These are phyloP conservation scores for Yamadazyma oceani DNA, from an alignment of 1,139 yeast species.

Conservation along the genomic window DNA sequence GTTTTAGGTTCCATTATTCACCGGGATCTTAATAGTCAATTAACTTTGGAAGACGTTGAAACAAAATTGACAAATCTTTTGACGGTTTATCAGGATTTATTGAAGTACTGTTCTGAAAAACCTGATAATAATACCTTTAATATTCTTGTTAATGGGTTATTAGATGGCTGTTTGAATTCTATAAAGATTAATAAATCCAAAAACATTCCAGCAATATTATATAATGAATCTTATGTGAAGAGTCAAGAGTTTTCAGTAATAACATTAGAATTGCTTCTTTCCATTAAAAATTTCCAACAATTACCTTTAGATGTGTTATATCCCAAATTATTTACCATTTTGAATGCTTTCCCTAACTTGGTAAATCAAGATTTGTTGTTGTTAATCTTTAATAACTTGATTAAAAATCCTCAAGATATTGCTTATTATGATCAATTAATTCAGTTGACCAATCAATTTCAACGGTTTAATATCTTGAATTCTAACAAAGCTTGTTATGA, in stretches of 20 bases:
- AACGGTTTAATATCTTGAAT: slow-evolving; percentile 18
- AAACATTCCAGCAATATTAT: slow-evolving; percentile 17
- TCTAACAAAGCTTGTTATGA: slow-evolving; percentile 23
- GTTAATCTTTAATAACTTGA: slow-evolving; percentile 17
- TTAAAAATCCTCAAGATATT: slow-evolving; percentile 9
- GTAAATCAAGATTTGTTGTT: slow-evolving; percentile 22
- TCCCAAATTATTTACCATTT: slow-evolving; percentile 27
- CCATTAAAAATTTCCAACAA: slow-evolving; percentile 35
- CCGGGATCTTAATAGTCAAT: slow-evolving; percentile 30
- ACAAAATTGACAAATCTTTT: slow-evolving; percentile 54
- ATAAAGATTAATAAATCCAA: slow-evolving; percentile 11
- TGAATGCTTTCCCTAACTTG: slow-evolving; percentile 30
- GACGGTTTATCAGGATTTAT: slow-evolving; percentile 66
- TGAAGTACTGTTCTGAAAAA: slow-evolving; percentile 30
- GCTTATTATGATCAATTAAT: slow-evolving; percentile 21
- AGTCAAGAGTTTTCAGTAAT: slow-evolving; percentile 65
- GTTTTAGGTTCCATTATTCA: slow-evolving; percentile 34
- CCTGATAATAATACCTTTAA: slow-evolving; percentile 58
- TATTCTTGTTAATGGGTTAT: slow-evolving; percentile 49
- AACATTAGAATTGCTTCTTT: slow-evolving; percentile 56
- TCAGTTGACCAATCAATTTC: slow-evolving; percentile 25
- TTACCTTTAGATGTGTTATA: slow-evolving; percentile 27
- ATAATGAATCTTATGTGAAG: slow-evolving; percentile 34
- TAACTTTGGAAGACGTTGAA: slow-evolving; percentile 30
- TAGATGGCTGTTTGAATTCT: slow-evolving; percentile 46